phyloP scores from a whole-genome alignment of 2,329 filamentous ascomycete genomes.

The Phialophora tarda region DNA sequence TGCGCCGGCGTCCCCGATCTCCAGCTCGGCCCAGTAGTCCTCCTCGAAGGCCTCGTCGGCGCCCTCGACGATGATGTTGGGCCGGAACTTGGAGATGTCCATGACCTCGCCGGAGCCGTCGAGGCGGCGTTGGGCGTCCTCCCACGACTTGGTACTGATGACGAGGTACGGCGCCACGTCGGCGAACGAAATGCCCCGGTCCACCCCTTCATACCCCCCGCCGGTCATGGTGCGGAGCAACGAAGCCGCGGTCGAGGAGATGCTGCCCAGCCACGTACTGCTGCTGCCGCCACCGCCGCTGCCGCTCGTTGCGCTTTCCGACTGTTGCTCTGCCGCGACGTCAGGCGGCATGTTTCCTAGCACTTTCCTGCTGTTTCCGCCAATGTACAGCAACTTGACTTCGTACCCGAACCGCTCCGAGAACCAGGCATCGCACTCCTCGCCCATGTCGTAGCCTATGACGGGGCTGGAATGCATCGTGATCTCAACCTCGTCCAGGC shows the following conservation, averaged over 20 bases:
- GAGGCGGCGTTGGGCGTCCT: slow-evolving; percentile 57
- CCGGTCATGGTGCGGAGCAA: slow-evolving; percentile 24
- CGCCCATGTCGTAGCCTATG: slow-evolving; percentile 67
- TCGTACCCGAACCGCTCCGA: slow-evolving; percentile 67
- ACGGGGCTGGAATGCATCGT: slow-evolving; percentile 66
- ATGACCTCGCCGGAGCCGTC: slow-evolving; percentile 60
- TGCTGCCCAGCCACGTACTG: slow-evolving; percentile 32
- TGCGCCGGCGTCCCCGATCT: slow-evolving; percentile 44
- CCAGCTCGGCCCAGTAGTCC: slow-evolving; percentile 72
- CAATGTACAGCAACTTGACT: slow-evolving; percentile 69
- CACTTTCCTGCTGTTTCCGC: slow-evolving; percentile 63
- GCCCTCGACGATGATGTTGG: slow-evolving; percentile 72
- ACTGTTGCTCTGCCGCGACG: slow-evolving; percentile 39
- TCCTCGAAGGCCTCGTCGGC: slow-evolving; percentile 66
- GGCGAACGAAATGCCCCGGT: slow-evolving; percentile 69
- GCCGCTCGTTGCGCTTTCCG: background rate
- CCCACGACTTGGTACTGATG: slow-evolving; percentile 71
- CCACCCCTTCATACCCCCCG: slow-evolving; percentile 40
- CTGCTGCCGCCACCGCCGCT: slow-evolving; percentile 15
- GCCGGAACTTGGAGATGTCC: slow-evolving; percentile 72
- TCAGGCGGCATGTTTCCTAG: slow-evolving; percentile 65
- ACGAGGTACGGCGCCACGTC: slow-evolving; percentile 79
- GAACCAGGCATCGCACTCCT: slow-evolving; percentile 69
- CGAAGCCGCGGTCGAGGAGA: slow-evolving; percentile 29
- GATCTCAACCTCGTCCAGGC: slow-evolving; percentile 58